Conservation (phyloP, 164 flowering plant species). For the Saururus chinensis region DNA sequence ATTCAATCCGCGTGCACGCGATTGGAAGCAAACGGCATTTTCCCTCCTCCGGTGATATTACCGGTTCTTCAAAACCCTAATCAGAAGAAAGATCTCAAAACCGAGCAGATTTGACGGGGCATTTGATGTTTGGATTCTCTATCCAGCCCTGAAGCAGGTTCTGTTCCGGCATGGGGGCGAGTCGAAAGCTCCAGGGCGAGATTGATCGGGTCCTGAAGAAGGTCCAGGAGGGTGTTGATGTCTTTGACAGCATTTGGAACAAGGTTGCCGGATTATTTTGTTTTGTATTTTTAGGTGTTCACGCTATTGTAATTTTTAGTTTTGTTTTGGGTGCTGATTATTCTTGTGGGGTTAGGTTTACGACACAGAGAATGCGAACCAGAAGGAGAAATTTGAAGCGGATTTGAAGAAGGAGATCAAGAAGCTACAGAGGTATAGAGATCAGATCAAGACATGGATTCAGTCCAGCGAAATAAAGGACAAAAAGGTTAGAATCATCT, state of each 20-base stretch:
- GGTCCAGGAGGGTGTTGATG: slow-evolving; percentile 97
- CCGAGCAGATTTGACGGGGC: no score
- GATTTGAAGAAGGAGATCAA: slow-evolving; percentile 99
- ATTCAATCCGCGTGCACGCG: no score
- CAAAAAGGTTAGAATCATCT: slow-evolving; percentile 51
- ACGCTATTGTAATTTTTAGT: no score
- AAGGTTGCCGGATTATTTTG: slow-evolving; percentile 35
- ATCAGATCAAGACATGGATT: slow-evolving; percentile 99
- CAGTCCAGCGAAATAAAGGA: slow-evolving; percentile 99
- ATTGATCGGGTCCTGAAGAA: slow-evolving; percentile 98
- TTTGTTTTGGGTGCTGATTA: no score
- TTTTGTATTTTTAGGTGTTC: no score
- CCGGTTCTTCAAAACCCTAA: no score
- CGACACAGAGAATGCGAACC: slow-evolving; percentile 94
- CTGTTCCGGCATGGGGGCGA: slow-evolving; percentile 99
- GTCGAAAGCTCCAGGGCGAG: slow-evolving; percentile 96
- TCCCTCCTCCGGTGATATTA: no score
- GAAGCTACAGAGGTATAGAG: slow-evolving; percentile 94
- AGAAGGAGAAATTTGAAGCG: slow-evolving; percentile 98
- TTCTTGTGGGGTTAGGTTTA: slow-evolving; percentile 50
- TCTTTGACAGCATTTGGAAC: slow-evolving; percentile 97
- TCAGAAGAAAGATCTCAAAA: no score
- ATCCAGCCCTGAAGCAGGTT: no score
- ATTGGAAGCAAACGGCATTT: no score
- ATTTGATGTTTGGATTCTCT: no score